Base-by-base conservation (phyloP, 2,329 filamentous ascomycete genomes). In the Hymenoscyphus linearis region DNA sequence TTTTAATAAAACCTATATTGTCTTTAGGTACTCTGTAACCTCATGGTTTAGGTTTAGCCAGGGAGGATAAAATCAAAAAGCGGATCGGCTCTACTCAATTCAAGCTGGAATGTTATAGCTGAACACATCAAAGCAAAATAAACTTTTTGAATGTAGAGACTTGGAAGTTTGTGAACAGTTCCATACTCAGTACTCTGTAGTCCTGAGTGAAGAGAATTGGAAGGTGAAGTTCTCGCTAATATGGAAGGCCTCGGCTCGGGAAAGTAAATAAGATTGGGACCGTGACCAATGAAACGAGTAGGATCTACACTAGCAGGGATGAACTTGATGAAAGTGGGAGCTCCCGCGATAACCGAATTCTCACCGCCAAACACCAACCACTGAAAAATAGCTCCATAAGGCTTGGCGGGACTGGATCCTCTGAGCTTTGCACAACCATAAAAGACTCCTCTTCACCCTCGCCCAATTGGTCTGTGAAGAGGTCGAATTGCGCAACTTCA, bases 301-400 rank as follows among this genome's bases (percentile, higher is more conserved):
- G 31, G 31, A 9, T 47, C 40, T 14, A 47, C 40, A n/a, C 40
- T 18, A 18, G 40, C 40, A 47, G n/a, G 22, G 54, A 34, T 40
- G 3, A 47, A 22, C 40, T n/a, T 18, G 40, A 10, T 22, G 12
- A 7, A 25, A 18, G 18, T 12, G 7, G 37, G 18, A 47, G 18
- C 40, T 47, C 40, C 18, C 16, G 12, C 16, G 37, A 40, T n/a
- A n/a, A 5, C 37, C 40, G 18, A 53, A 22, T 54, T 35, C 52
- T 54, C 52, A 54, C 52, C 52, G 52, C 52, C 52, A 54, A 54
- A 54, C 27, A 54, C 52, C 52, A 54, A 35, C 52, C 52, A 54
- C 52, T 26, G 40, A 47, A 54, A 54, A 54, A 54, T 34, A 54
- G 27, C 52, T 54, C 52, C 27, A 31, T 9, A 9, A 47, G n/a